phyloP scores from a whole-genome alignment of 1,284 basidiomycete genomes.

The Rugosomyces carneus region DNA sequence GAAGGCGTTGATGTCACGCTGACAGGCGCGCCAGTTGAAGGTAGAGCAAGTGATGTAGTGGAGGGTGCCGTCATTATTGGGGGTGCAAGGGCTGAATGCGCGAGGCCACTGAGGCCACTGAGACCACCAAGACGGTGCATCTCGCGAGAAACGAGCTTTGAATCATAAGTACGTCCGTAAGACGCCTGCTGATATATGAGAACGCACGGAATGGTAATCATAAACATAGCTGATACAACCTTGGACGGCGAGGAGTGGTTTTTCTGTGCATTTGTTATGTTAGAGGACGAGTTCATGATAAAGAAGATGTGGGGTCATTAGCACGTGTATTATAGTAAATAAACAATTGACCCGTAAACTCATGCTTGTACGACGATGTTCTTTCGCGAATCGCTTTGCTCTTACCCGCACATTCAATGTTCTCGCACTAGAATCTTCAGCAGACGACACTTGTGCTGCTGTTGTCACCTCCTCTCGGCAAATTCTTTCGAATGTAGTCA shows the following conservation, averaged over 20 bases:
- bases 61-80: slow-evolving; percentile 35
- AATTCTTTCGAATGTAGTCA: slow-evolving; percentile 78
- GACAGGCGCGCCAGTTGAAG: slow-evolving; percentile 31
- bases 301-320: slow-evolving; percentile 20
- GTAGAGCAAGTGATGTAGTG: slow-evolving; percentile 35
- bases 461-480: slow-evolving; percentile 63
- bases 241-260: slow-evolving; percentile 63
- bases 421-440: slow-evolving; percentile 79
- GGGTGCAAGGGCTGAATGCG: slow-evolving; percentile 36
- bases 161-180: slow-evolving; percentile 62
- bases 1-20: slow-evolving; percentile 32
- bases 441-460: slow-evolving; percentile 87
- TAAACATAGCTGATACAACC: slow-evolving; percentile 30
- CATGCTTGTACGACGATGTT: slow-evolving; percentile 5
- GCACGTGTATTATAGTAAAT: too few relatives aligned
- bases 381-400: slow-evolving; percentile 1
- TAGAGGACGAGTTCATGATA: slow-evolving; percentile 28
- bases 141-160: slow-evolving; percentile 66
- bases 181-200: slow-evolving; percentile 31
- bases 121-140: slow-evolving; percentile 75
- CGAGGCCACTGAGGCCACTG: too few relatives aligned
- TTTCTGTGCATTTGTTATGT: slow-evolving; percentile 26
- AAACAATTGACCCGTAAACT: too few relatives aligned
- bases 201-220: slow-evolving; percentile 12
- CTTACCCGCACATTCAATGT: slow-evolving; percentile 46